These are phyloP conservation scores for Fusarium mangiferae DNA, from an alignment of 2,329 filamentous ascomycete species.

Conservation along the genomic window DNA sequence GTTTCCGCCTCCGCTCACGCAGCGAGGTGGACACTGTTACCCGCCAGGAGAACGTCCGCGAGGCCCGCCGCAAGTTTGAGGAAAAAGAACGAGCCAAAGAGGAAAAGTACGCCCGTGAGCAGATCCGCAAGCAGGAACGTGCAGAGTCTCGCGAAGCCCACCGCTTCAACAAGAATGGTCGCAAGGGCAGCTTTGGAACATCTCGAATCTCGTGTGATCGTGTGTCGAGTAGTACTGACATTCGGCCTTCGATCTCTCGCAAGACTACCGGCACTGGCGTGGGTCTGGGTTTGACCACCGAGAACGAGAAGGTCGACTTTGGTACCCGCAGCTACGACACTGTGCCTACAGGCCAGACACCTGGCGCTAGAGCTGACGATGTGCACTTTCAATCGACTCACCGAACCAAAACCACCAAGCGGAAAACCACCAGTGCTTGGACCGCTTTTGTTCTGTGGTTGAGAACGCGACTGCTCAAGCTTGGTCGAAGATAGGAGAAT, in stretches of 20 bases:
- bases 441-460: constrained; percentile 73
- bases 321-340: constrained; percentile 60
- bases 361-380: constrained; percentile 51
- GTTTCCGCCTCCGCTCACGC: constrained; percentile 69
- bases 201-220: constrained; percentile 49
- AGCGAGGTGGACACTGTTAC: constrained; percentile 67
- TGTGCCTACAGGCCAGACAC: constrained; percentile 46
- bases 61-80: constrained; percentile 71
- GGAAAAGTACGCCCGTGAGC: constrained; percentile 69
- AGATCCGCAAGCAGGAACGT: constrained; percentile 67
- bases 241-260: constrained; percentile 44
- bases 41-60: constrained; percentile 67
- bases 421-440: constrained; percentile 70
- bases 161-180: constrained; percentile 59
- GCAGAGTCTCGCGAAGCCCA: constrained; percentile 66
- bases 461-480: constrained; percentile 61
- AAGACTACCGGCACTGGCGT: constrained; percentile 41
- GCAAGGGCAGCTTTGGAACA: constrained; percentile 52
- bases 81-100: constrained; percentile 70
- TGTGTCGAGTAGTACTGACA: constrained; percentile 46
- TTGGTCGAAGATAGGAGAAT: constrained; percentile 52
- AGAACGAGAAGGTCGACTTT: constrained; percentile 57
- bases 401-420: constrained; percentile 63
- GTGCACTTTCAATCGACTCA: constrained; percentile 56
- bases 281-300: constrained; percentile 23